Conservation (phyloP, 2,329 filamentous ascomycete genomes). For the Reticulascus tulasneorum region DNA sequence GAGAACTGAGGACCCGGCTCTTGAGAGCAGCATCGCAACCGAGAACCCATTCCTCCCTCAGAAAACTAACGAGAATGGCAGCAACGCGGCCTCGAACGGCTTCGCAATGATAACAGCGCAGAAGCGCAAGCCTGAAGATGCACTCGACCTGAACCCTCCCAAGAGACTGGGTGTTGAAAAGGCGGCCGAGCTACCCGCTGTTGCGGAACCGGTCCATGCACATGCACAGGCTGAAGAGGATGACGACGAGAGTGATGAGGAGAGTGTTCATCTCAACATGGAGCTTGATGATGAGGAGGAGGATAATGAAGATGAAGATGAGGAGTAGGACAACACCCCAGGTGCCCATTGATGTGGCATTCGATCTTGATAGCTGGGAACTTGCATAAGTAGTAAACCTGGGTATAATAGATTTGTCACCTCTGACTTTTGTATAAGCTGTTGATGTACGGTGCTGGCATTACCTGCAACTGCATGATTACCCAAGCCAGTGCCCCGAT, state of each 20-base stretch:
- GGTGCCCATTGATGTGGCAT: constrained; percentile 7
- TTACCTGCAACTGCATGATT: constrained; percentile 7
- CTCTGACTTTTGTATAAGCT: constrained; percentile 4
- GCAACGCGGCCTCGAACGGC: constrained; percentile 11
- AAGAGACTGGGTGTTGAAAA: constrained; percentile 16
- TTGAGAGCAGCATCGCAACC: constrained; percentile 5
- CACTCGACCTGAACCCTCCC: constrained; percentile 20
- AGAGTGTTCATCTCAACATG: constrained; percentile 57
- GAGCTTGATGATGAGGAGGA: constrained; percentile 51
- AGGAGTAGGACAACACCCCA: neutral
- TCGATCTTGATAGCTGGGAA: neutral
- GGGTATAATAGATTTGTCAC: constrained; percentile 2
- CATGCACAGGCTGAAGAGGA: constrained; percentile 22
- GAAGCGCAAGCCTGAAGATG: constrained; percentile 38
- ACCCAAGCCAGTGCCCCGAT: constrained; percentile 8
- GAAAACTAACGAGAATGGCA: constrained; percentile 11
- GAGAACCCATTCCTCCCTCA: constrained; percentile 31
- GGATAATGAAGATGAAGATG: constrained; percentile 25
- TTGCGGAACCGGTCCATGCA: constrained; percentile 3
- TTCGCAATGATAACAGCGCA: constrained; percentile 19
- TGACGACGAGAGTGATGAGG: constrained; percentile 46
- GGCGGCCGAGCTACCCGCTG: constrained; percentile 2
- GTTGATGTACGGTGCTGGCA: constrained; percentile 10
- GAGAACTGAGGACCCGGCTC: neutral
- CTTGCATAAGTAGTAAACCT: neutral